A percentile compares a stretch with the other conserved stretches of the same genome.
phyloP scores from a whole-genome alignment of 768 basidiomycete species.

The Agaricus subrufescens region DNA sequence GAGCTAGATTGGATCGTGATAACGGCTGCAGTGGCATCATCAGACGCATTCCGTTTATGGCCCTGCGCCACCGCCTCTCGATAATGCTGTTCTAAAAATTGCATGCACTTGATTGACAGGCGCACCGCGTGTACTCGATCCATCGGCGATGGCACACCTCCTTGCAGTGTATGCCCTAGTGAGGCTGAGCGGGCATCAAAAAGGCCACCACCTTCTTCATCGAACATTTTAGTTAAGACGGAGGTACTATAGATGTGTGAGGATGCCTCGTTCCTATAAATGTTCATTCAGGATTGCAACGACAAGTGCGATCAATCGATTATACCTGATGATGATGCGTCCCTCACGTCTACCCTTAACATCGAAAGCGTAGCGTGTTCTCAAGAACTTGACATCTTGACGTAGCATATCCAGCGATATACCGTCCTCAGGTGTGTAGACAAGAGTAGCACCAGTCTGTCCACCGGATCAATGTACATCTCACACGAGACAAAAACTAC shows the following conservation, averaged over 20 bases:
- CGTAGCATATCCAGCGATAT: conserved; percentile 80
- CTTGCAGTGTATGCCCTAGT: conserved; percentile 95
- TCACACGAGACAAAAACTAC: neutral
- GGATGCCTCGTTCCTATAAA: conserved; percentile 72
- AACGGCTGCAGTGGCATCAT: conserved; percentile 71
- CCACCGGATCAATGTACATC: neutral
- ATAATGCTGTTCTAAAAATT: conserved; percentile 86
- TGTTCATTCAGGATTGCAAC: neutral
- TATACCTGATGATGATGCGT: conserved; percentile 85
- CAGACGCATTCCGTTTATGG: conserved; percentile 46
- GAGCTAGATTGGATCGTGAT: conserved; percentile 87
- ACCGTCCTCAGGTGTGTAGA: conserved; percentile 92
- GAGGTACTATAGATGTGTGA: conserved; percentile 90
- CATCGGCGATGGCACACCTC: conserved; percentile 90
- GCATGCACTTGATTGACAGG: conserved; percentile 88
- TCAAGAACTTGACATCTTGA: conserved; percentile 84
- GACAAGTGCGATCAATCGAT: conserved; percentile 4
- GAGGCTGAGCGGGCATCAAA: conserved; percentile 97
- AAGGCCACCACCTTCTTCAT: conserved; percentile 87
- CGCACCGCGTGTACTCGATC: conserved; percentile 91
- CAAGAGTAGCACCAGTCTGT: conserved; percentile 86
- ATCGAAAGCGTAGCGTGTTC: conserved; percentile 80
- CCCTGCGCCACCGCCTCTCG: conserved; percentile 40
- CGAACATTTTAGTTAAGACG: conserved; percentile 88
- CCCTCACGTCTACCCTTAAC: conserved; percentile 89